Conservation (phyloP, 805 yeast genomes). For the Candida nonsorbophila region DNA sequence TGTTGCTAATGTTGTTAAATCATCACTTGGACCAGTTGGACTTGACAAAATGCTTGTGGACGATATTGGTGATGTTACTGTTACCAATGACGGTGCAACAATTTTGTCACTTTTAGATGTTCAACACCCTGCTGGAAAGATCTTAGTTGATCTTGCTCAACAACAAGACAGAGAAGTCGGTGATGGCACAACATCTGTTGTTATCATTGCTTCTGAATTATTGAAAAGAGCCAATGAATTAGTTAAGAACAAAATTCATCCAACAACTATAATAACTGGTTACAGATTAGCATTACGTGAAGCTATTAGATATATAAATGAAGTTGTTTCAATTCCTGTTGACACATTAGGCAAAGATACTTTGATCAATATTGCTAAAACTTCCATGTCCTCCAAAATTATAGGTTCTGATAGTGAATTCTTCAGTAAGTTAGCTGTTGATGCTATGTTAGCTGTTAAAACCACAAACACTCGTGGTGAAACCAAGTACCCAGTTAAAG, state of each 20-base stretch:
- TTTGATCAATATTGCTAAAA: constrained; percentile 85
- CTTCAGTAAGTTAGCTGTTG: constrained; percentile 86
- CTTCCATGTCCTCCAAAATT: constrained; percentile 95
- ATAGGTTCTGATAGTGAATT: constrained; percentile 92
- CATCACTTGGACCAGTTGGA: constrained; percentile 97
- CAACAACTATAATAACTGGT: constrained; percentile 96
- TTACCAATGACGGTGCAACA: constrained; percentile 98
- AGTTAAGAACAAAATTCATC: constrained; percentile 91
- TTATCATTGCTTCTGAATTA: constrained; percentile 89
- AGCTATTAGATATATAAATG: constrained; percentile 80
- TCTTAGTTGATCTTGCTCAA: constrained; percentile 93
- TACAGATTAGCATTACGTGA: constrained; percentile 90
- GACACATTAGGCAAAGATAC: constrained; percentile 79
- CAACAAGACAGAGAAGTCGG: constrained; percentile 99
- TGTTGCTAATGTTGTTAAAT: constrained; percentile 78
- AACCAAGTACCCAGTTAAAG: constrained; percentile 89
- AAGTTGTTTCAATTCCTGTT: constrained; percentile 76
- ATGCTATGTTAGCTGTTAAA: constrained; percentile 91
- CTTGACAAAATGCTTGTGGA: constrained; percentile 97
- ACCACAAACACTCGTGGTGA: constrained; percentile 88
- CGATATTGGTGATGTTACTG: constrained; percentile 98
- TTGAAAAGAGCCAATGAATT: constrained; percentile 89
- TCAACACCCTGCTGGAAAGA: constrained; percentile 98
- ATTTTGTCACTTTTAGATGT: constrained; percentile 86
- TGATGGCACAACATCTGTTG: constrained; percentile 97